Conservation (phyloP, 2,329 filamentous ascomycete species). For the Erysiphe neolycopersici region DNA sequence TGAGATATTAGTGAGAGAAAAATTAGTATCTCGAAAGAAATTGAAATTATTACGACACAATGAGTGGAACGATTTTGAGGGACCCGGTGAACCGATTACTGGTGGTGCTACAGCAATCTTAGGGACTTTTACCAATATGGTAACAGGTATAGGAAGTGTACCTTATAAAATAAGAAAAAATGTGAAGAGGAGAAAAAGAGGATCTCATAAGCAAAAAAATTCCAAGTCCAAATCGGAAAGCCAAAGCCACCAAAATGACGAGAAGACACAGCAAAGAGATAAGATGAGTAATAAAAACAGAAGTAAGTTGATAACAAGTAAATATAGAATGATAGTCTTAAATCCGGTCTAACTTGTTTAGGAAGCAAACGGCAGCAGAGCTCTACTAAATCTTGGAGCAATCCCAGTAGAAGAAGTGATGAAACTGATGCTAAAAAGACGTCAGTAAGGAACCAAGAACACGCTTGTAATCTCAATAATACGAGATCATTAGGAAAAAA, state of each 20-base stretch:
- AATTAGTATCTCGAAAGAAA: conserved; percentile 34
- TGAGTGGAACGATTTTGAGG: conserved; percentile 56
- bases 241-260: conserved; percentile 6
- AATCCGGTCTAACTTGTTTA: not conserved
- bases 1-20: conserved; percentile 32
- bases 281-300: too few species aligned
- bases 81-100: conserved; percentile 45
- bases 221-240: conserved; percentile 22
- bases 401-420: not conserved
- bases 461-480: conserved; percentile 1
- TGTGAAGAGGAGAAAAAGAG: conserved; percentile 20
- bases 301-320: not conserved
- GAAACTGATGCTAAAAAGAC: not conserved
- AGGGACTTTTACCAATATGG: conserved; percentile 28
- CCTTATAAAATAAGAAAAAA: conserved; percentile 33
- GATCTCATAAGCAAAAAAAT: conserved; percentile 13
- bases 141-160: conserved; percentile 35
- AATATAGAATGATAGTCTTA: not conserved
- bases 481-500: conserved; percentile 1
- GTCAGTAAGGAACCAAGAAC: not conserved
- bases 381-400: too few species aligned
- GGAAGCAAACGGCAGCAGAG: not conserved
- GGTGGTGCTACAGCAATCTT: conserved; percentile 34
- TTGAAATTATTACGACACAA: conserved; percentile 36
- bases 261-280: too few species aligned